These are phyloP conservation scores for Tolypocladium tundrense DNA, from an alignment of 2,329 filamentous ascomycete genomes.

Conservation along the genomic window DNA sequence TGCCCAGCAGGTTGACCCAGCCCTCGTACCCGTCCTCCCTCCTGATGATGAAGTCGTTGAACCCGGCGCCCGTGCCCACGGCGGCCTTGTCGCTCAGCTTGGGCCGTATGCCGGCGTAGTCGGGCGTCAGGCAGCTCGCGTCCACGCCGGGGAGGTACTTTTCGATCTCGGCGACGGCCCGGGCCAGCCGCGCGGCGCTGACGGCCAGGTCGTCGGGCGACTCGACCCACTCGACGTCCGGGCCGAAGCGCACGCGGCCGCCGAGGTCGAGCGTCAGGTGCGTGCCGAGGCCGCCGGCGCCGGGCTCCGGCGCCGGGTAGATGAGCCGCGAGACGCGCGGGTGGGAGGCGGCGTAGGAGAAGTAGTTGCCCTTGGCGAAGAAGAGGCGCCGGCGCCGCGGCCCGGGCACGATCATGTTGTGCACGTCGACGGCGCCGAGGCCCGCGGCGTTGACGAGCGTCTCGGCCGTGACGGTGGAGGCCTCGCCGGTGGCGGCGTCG, in stretches of 20 bases:
- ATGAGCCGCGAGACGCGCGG: conserved; percentile 64
- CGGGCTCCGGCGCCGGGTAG: conserved; percentile 78
- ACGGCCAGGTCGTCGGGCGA: conserved; percentile 59
- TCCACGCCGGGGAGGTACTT: conserved; percentile 71
- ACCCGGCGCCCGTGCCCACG: conserved; percentile 54
- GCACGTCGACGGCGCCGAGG: conserved; percentile 62
- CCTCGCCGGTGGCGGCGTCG: conserved; percentile 34
- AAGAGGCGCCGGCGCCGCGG: conserved; percentile 49
- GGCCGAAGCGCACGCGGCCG: conserved; percentile 80
- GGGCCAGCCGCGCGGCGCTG: conserved; percentile 49
- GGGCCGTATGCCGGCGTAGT: conserved; percentile 87
- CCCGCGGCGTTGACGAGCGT: conserved; percentile 81
- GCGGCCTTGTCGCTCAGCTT: conserved; percentile 58
- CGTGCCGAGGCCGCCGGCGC: conserved; percentile 77
- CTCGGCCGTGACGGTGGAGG: conserved; percentile 57
- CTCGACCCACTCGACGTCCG: conserved; percentile 89
- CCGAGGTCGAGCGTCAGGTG: conserved; percentile 86
- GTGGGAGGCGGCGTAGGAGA: conserved; percentile 59
- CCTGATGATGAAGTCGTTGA: conserved; percentile 75
- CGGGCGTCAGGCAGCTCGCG: conserved; percentile 53
- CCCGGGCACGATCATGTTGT: conserved; percentile 68
- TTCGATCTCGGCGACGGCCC: conserved; percentile 65
- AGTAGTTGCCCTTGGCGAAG: conserved; percentile 95
- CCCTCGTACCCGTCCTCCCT: conserved; percentile 69
- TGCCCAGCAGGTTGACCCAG: conserved; percentile 84